These are phyloP conservation scores for Aspergillus piperis DNA, from an alignment of 2,329 filamentous ascomycete genomes.

Conservation along the genomic window DNA sequence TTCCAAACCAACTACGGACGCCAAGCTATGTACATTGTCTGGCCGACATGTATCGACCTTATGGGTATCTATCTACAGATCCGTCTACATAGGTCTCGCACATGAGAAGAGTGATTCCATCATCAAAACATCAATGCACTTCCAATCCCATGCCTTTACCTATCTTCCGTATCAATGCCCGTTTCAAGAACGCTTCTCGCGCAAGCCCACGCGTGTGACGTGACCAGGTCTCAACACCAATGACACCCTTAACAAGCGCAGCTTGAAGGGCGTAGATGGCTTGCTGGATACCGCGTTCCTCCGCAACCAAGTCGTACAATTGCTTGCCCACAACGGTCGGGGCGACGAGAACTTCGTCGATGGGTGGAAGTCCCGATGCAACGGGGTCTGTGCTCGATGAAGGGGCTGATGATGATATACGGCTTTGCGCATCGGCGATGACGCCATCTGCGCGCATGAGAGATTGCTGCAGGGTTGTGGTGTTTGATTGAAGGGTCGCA, in stretches of 20 bases:
- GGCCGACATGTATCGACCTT: neutral
- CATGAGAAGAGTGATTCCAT: neutral
- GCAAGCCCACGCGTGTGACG: constrained; percentile 49
- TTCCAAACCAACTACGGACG: neutral
- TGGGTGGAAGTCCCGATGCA: constrained; percentile 61
- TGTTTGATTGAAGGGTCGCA: constrained; percentile 72
- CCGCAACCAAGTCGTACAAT: constrained; percentile 83
- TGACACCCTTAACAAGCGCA: constrained; percentile 48
- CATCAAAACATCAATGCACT: constrained; percentile 1
- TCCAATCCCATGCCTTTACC: constrained; percentile 49
- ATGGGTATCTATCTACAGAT: neutral
- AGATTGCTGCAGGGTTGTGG: constrained; percentile 73
- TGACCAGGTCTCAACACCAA: constrained; percentile 50
- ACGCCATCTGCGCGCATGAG: constrained; percentile 77
- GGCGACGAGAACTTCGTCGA: constrained; percentile 91
- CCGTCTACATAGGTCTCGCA: neutral
- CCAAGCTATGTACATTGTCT: neutral
- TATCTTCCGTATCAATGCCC: constrained; percentile 49
- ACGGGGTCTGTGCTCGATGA: constrained; percentile 35
- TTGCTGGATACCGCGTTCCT: constrained; percentile 83
- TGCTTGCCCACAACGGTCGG: constrained; percentile 92
- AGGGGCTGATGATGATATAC: constrained; percentile 39
- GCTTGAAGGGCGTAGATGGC: constrained; percentile 68
- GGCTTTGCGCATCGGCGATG: constrained; percentile 69
- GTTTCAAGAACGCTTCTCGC: constrained; percentile 51